Evolutionary conservation across 345 rosid species (phyloP), one percentile per base, ranked within the genome.

Genomic region (Acer campestre): DNA sequence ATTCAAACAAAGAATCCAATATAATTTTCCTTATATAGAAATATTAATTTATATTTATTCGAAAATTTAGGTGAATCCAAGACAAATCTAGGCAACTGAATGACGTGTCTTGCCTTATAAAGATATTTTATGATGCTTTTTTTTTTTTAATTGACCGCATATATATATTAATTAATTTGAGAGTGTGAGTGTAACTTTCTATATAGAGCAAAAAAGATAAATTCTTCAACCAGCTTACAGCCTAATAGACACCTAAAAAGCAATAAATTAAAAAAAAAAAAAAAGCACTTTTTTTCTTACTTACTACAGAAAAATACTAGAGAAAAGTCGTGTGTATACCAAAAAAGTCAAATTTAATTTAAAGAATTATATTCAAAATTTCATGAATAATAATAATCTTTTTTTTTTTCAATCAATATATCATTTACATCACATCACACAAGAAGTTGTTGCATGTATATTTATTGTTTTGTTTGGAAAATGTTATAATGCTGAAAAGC

Each of bases 281-380:
- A 72, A 58, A 20, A 70, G 62, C 74, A 10, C 48, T 70, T 70
- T 27, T 27, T 17, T 70, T 53, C 38, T 35, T 35, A 35, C 3
- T 0, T 53, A 16, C 59, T 35, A 35, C 38, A 35, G n/a, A 42
- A 44, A 10, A 44, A 10, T 10, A 8, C 49, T 44, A 8, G 3
- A 56, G 13, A 59, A 59, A 59, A 59, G 63, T 59, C 63, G 38
- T 35, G 6, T 4, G 0, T 35, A 35, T 35, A 18, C 63, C 63
- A 59, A 59, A 59, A 3, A 59, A 59, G 27, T 59, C 27, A n/a
- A 2, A 46, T 9, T 42, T 8, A 42, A 42, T n/a, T 59, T 6
- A 58, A 8, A 17, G 23, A 20, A 58, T 40, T 35, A 35, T 35
- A 35, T 4, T 20, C 49, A 18, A 38, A 66, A 35, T 35, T 69